Evolutionary conservation across 257 asterid species (phyloP), one percentile per base, ranked within the genome.

Genomic region (Echium plantagineum): DNA sequence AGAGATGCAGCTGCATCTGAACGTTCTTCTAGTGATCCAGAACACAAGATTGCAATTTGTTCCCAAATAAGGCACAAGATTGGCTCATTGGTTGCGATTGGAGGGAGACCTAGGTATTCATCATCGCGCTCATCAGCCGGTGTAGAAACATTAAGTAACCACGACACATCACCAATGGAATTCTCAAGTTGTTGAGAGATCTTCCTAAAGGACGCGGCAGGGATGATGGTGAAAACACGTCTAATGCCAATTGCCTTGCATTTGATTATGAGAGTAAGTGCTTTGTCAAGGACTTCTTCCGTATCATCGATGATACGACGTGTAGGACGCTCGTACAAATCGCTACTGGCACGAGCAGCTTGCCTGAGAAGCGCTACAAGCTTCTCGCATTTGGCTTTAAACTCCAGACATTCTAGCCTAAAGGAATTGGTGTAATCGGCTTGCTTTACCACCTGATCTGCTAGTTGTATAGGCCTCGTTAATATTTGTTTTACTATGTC

Each of bases 71-170:
- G 67, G 58, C 71, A 64, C 9, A 70, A 49, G 13, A 64, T 70
- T 3, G 75, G 75, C 24, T 70, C 75, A 13, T 70, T 70, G 19
- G 71, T 66, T 0, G 75, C 75, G 48, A 70, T 70, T 0, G 75
- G 75, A 31, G 75, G 75, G 19, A 70, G 71, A 7, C 75, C 75
- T 5, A 71, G 71, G 15, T 65, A 71, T 22, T 71, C 75, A 5
- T 71, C 71, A 15, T 65, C 75, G 0, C 63, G 66, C 21, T 71
- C 75, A 16, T 60, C 64, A 0, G 71, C 75, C 16, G 67, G 75
- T 1, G 65, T 32, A 0, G 75, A 71, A 1, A 71, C 75, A 16
- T 71, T 71, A 21, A 71, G 49, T 24, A 71, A 35, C 75, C 75
- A 71, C 48, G 69, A 67, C 16, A 71, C 71, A 53, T 71, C 75